Percentiles rank a stretch among this genome's conserved stretches.
phyloP scores from a whole-genome alignment of 1,284 basidiomycete species.

The Mycena sp. region DNA sequence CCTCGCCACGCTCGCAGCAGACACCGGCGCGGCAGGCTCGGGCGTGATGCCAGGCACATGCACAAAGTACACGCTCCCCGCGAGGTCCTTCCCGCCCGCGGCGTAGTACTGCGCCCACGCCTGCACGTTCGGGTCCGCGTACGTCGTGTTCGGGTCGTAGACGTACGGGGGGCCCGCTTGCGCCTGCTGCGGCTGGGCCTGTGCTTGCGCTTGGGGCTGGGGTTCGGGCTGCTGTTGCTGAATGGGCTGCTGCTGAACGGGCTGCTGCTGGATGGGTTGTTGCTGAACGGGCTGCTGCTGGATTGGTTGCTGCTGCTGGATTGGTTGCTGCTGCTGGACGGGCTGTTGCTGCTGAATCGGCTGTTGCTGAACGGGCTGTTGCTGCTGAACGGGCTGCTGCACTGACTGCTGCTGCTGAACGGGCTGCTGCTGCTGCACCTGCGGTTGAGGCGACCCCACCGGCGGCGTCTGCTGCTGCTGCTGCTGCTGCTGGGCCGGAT shows the following conservation, averaged over 20 bases:
- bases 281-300: too few relatives aligned
- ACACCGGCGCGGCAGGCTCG: slow-evolving; percentile 15
- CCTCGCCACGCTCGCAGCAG: too few relatives aligned
- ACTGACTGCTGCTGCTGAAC: slow-evolving; percentile 14
- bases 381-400: slow-evolving; percentile 17
- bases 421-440: slow-evolving; percentile 30
- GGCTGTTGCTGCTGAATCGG: slow-evolving; percentile 10
- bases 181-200: slow-evolving; percentile 11
- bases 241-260: slow-evolving; percentile 2
- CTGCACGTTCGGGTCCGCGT: slow-evolving; percentile 34
- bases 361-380: slow-evolving; percentile 1
- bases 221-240: slow-evolving; percentile 16
- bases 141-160: slow-evolving; percentile 65
- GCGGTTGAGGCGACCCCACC: slow-evolving; percentile 11
- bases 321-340: background rate
- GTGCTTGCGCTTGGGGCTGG: slow-evolving; percentile 12
- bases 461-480: background rate
- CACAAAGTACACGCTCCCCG: slow-evolving; percentile 79
- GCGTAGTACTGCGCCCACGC: slow-evolving; percentile 86
- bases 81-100: slow-evolving; percentile 73
- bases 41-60: slow-evolving; percentile 81
- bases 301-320: slow-evolving; percentile 7
- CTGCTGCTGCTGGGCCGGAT: slow-evolving; percentile 30
- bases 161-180: slow-evolving; percentile 69
- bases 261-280: slow-evolving; percentile 26